Evolutionary conservation across 352 stramenopile genomes (phyloP), one percentile per base, ranked within the genome.

Genomic region (Pythium scleroteichum): DNA sequence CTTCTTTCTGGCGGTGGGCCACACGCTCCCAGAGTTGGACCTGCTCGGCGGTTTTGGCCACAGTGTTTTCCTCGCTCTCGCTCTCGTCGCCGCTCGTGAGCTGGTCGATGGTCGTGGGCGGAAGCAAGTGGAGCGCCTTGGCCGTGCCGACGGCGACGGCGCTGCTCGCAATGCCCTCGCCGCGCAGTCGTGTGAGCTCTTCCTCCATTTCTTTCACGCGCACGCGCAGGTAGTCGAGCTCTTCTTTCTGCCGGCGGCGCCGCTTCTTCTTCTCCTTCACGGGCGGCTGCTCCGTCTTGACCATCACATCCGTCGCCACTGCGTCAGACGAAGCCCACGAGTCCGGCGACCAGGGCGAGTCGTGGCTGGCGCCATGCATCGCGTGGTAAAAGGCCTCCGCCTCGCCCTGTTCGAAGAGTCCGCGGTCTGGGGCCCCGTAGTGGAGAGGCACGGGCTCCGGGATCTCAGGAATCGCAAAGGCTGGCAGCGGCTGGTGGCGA

Each of bases 1-100:
- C 76, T 45, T 87, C 76, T 42, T 85, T 87, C 57, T 88, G 76
- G 53, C 83, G 75, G 24, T 73, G 65, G 17, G 81, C 81, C 62
- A 90, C 85, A 45, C 75, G 76, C 45, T 88, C 73, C 81, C 81
- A 90, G 22, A 87, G 35, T 27, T 39, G 40, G 16, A 26, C 23
- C 51, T 55, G 49, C 49, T 45, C 33, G 33, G 50, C 35, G 7
- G 32, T 22, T 1, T 45, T 24, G 38, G 38, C 38, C 13, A 44
- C 14, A 22, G n/a, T 19, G 19, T 26, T 44, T 17, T 33, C 32
- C 14, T 23, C 16, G 22, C 51, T 50, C 22, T 68, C 52, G 33
- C 46, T 58, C 20, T 68, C 52, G 52, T 68, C 53, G 33, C 52
- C 60, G 35, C 48, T 68, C 39, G 44, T 26, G 10, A 59, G 32